Evolutionary conservation across 352 stramenopile genomes (phyloP).

Genomic region (Pythium monospermum): DNA sequence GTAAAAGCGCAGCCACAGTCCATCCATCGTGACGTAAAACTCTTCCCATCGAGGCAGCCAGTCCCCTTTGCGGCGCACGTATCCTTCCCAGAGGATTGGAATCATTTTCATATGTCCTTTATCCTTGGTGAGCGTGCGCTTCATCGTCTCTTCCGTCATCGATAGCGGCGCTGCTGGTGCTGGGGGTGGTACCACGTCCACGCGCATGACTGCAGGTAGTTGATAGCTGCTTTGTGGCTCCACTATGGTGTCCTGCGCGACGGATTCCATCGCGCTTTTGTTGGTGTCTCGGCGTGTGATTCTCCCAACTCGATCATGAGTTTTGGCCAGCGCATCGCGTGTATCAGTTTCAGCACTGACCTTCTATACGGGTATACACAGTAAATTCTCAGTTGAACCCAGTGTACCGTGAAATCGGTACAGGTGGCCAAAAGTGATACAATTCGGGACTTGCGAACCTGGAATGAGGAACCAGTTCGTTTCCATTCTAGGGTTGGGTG

Average conservation of each 20-base stretch:
- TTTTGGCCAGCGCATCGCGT: not conserved
- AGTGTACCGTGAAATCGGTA: too few relatives aligned
- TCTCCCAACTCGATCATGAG: too few relatives aligned
- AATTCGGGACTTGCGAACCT: not conserved
- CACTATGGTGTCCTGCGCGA: too few relatives aligned
- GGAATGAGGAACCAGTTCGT: too few relatives aligned
- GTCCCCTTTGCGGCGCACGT: conserved; percentile 62
- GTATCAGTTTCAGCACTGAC: not conserved
- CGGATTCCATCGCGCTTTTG: too few relatives aligned
- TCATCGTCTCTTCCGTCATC: conserved; percentile 33
- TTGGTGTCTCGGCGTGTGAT: too few relatives aligned
- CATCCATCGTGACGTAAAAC: conserved; percentile 59
- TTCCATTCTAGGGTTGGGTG: conserved; percentile 10
- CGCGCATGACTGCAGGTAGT: not conserved
- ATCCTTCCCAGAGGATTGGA: conserved; percentile 63
- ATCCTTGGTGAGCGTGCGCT: conserved; percentile 23
- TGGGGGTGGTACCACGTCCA: conserved; percentile 8
- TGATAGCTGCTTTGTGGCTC: not conserved
- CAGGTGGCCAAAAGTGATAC: too few relatives aligned
- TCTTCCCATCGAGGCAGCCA: conserved; percentile 80
- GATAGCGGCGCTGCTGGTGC: conserved; percentile 1
- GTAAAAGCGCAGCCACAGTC: conserved; percentile 52
- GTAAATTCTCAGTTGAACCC: too few relatives aligned
- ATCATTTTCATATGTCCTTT: conserved; percentile 50
- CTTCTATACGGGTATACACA: not conserved